Evolutionary conservation across 1,284 basidiomycete species (phyloP), one percentile per base, ranked within the genome.

Genomic region (Coriolopsis trogii): DNA sequence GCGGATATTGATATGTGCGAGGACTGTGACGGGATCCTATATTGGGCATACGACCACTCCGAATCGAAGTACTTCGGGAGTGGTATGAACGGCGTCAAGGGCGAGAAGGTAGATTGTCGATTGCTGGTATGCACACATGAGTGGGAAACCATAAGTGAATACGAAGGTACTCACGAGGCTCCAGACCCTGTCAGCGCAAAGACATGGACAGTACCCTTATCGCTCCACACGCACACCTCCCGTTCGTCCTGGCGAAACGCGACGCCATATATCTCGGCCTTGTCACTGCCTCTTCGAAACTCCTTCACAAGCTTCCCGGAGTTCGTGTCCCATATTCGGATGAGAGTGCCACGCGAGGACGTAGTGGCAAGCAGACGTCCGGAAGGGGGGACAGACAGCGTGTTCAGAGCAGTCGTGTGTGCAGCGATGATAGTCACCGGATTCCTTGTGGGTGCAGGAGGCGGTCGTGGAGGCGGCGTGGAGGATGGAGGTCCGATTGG

Each of bases 191-290:
- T 70, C 51, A 96, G 80, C 28, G 87, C 84, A 68, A 95, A 95
- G 20, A 96, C 78, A 67, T 98, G 95, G 4, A 98, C 84, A 0
- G 95, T 98, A 31, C 95, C 95, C 73, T 98, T 98, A 71, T 98
- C 95, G 67, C 93, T 96, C 90, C 93, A 93, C 8, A 91, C 91
- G 61, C 89, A 91, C 1, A 95, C 72, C 61, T 93, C 89, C 48
- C 77, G 79, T 69, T 91, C 89, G 62, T 89, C 91, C 7, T 84
- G 86, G 55, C 87, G 78, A 68, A 88, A 89, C 46, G 84, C 84
- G 18, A 94, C 85, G 1, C 93, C 93, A 73, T 94, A 97, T 49
- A 98, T 95, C 63, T 91, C 88, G 16, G 95, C 95, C 59, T 89
- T 86, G 69, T 98, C 95, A 15, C 90, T 84, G 4, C 95, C 95